phyloP scores from a whole-genome alignment of 257 asterid species.

The Pogostemon cablin region DNA sequence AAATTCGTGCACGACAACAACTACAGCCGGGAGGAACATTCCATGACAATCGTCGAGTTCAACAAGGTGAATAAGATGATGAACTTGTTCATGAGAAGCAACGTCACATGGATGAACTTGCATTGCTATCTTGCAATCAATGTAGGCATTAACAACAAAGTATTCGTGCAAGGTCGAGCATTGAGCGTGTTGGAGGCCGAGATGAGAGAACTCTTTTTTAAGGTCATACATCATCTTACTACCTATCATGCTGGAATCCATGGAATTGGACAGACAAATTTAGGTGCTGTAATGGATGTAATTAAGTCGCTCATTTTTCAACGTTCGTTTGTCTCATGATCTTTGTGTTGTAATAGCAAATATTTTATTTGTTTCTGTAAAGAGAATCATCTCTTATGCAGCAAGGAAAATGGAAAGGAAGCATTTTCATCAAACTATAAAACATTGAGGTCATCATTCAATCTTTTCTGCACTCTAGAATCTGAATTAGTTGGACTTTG shows the following conservation, averaged over 20 bases:
- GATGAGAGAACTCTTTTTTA: conserved; percentile 53
- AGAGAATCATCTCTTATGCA: too few relatives aligned
- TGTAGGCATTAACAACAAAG: conserved; percentile 50
- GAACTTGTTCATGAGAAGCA: conserved; percentile 38
- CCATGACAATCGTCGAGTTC: conserved; percentile 55
- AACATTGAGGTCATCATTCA: too few relatives aligned
- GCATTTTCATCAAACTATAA: too few relatives aligned
- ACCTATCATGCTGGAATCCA: conserved; percentile 51
- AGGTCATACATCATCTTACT: conserved; percentile 64
- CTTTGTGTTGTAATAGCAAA: too few relatives aligned
- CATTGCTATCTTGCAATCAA: conserved; percentile 54
- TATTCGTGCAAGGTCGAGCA: conserved; percentile 49
- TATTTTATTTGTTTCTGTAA: too few relatives aligned
- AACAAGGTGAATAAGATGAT: conserved; percentile 52
- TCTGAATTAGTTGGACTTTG: too few relatives aligned
- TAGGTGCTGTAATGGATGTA: too few relatives aligned
- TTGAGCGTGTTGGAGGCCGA: conserved; percentile 53
- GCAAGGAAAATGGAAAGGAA: too few relatives aligned
- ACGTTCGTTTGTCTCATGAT: too few relatives aligned
- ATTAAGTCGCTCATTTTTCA: too few relatives aligned
- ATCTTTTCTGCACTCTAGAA: too few relatives aligned
- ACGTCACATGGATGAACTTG: conserved; percentile 46
- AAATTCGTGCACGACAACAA: conserved; percentile 56
- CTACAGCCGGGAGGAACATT: conserved; percentile 49
- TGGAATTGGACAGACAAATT: conserved; percentile 8